Evolutionary conservation across 371 early-diverging fungal genomes (phyloP).

Genomic region (Encephalitozoon romaleae): DNA sequence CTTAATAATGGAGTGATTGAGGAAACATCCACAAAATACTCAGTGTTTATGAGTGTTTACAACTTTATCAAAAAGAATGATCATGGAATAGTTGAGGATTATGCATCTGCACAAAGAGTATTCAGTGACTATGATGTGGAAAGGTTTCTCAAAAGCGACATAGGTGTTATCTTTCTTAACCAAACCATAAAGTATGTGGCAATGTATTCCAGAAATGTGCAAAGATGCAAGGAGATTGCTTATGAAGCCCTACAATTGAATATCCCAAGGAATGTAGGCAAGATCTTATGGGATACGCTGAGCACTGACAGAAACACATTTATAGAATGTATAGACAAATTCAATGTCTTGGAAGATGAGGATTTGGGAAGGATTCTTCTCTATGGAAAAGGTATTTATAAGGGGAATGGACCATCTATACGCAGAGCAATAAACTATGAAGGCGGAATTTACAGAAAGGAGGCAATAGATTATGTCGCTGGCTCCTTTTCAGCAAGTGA

Average conservation of each 20-base stretch:
- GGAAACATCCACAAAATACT: background rate
- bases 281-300: background rate
- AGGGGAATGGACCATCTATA: background rate
- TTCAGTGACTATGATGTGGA: background rate
- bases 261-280: background rate
- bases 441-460: background rate
- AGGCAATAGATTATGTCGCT: background rate
- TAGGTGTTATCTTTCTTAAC: background rate
- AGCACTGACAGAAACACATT: background rate
- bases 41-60: slow-evolving; percentile 3
- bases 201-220: background rate
- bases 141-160: background rate
- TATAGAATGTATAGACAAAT: background rate
- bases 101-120: background rate
- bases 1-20: background rate
- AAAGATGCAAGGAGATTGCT: background rate
- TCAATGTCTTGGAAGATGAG: background rate
- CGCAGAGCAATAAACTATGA: background rate
- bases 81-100: background rate
- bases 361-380: slow-evolving; percentile 3
- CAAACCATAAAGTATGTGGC: background rate
- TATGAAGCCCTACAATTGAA: background rate
- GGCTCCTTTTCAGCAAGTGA: background rate
- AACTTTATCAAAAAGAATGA: background rate
- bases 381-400: too few relatives aligned